Conservation (phyloP, 164 flowering plant genomes). For the Umbilicus rupestris region DNA sequence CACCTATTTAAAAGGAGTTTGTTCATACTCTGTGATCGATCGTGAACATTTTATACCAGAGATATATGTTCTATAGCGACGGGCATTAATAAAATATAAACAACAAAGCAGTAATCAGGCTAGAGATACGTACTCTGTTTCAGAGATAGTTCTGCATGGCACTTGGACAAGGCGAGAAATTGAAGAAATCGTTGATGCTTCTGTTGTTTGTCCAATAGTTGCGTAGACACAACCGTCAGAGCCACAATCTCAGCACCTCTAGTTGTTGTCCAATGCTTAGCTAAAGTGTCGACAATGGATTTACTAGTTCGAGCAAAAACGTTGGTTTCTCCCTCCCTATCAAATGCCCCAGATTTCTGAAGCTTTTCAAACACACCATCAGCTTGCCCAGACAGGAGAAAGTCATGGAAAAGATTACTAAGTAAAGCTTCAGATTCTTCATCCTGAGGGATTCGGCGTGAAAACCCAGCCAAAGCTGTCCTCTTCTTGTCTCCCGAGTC, state of each 20-base stretch:
- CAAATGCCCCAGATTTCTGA: slow-evolving; percentile 62
- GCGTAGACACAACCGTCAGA: slow-evolving; percentile 57
- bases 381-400: slow-evolving; percentile 61
- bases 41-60: not conserved
- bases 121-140: slow-evolving; percentile 53
- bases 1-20: not conserved
- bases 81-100: not conserved
- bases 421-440: slow-evolving; percentile 89
- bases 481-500: slow-evolving; percentile 53
- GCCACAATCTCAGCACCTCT: slow-evolving; percentile 87
- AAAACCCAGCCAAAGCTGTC: slow-evolving; percentile 30
- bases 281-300: slow-evolving; percentile 80
- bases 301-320: slow-evolving; percentile 74
- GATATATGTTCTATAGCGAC: not conserved
- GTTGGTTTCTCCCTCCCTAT: slow-evolving; percentile 78
- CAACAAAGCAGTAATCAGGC: not conserved
- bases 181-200: slow-evolving; percentile 81
- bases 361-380: slow-evolving; percentile 64
- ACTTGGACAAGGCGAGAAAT: slow-evolving; percentile 88
- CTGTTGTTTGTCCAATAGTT: slow-evolving; percentile 83
- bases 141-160: slow-evolving; percentile 83
- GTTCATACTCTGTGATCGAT: not conserved
- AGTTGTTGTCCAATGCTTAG: slow-evolving; percentile 97
- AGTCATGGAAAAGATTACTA: slow-evolving; percentile 68
- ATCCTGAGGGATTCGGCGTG: slow-evolving; percentile 59